phyloP scores from a whole-genome alignment of 768 basidiomycete genomes.

The Pisolithus microcarpus region DNA sequence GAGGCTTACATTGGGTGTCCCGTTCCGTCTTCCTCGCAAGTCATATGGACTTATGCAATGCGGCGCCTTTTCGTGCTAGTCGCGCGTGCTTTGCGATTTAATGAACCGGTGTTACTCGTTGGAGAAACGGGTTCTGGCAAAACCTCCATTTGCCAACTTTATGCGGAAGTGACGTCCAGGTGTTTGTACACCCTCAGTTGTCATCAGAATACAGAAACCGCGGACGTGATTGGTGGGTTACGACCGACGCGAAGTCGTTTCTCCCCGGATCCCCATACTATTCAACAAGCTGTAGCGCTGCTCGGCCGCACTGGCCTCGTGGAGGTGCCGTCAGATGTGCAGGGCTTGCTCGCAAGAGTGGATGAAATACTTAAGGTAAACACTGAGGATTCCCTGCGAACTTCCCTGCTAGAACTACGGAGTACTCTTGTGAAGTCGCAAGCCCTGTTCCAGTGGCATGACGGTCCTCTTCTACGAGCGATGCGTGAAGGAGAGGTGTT shows the following conservation, averaged over 20 bases:
- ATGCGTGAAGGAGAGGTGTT: constrained; percentile 84
- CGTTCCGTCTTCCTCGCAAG: constrained; percentile 32
- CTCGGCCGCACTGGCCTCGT: constrained; percentile 38
- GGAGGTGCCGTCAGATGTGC: constrained; percentile 15
- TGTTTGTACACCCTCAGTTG: constrained; percentile 77
- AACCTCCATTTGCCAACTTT: constrained; percentile 91
- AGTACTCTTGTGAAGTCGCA: constrained; percentile 43
- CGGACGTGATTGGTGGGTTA: constrained; percentile 90
- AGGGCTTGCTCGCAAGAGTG: constrained; percentile 22
- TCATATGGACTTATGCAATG: constrained; percentile 94
- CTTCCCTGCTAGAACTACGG: constrained; percentile 36
- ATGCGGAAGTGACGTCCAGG: constrained; percentile 59
- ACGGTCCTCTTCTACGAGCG: constrained; percentile 90
- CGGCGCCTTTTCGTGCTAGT: constrained; percentile 81
- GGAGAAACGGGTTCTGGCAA: constrained; percentile 98
- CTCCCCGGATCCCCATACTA: constrained; percentile 42
- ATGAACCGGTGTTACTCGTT: constrained; percentile 92
- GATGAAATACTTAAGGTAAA: constrained; percentile 14
- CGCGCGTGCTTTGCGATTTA: constrained; percentile 76
- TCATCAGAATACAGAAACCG: constrained; percentile 97
- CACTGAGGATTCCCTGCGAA: constrained; percentile 26
- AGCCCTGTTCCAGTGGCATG: constrained; percentile 95
- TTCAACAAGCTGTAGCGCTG: constrained; percentile 35
- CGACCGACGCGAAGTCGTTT: constrained; percentile 79
- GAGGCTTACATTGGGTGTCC: constrained; percentile 51